Percentiles rank a stretch among this genome's conserved stretches.
phyloP scores from a whole-genome alignment of 345 rosid species.

The Ceriops zippeliana region DNA sequence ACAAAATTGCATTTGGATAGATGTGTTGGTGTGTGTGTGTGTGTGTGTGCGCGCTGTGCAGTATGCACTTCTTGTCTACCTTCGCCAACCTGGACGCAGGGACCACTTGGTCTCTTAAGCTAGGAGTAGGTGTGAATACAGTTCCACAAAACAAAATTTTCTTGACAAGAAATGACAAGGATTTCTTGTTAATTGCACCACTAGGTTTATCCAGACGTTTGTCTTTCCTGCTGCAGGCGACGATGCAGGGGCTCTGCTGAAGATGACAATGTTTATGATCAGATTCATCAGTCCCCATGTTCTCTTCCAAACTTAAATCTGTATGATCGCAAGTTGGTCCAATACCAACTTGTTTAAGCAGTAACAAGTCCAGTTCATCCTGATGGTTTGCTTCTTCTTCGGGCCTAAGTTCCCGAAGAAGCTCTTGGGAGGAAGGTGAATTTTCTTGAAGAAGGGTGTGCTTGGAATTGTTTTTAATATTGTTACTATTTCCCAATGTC shows the following conservation, averaged over 20 bases:
- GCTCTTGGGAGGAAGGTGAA: not conserved
- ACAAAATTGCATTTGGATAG: too few relatives aligned
- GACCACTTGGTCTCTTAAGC: constrained; percentile 47
- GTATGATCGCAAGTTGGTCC: not conserved
- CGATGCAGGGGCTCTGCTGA: constrained; percentile 7
- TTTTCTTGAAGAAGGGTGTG: constrained; percentile 12
- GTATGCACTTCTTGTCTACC: constrained; percentile 32
- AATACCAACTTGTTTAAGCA: constrained; percentile 17
- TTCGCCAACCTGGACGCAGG: constrained; percentile 57
- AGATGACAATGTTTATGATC: constrained; percentile 9
- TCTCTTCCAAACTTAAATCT: constrained; percentile 4
- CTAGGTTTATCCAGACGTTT: constrained; percentile 15
- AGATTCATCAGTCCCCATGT: constrained; percentile 3
- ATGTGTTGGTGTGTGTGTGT: too few relatives aligned
- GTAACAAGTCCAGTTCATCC: constrained; percentile 29
- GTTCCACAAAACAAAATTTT: constrained; percentile 57
- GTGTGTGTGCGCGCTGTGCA: too few relatives aligned
- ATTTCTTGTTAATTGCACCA: constrained; percentile 40
- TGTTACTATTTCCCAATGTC: constrained; percentile 53
- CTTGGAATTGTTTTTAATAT: constrained; percentile 23
- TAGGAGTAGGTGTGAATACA: constrained; percentile 52
- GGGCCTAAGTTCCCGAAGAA: constrained; percentile 22
- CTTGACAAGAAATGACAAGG: constrained; percentile 65
- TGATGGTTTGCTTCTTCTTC: constrained; percentile 29
- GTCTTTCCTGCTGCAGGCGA: constrained; percentile 27